Evolutionary conservation across 768 basidiomycete species (phyloP).

Genomic region (Mycena filopes): DNA sequence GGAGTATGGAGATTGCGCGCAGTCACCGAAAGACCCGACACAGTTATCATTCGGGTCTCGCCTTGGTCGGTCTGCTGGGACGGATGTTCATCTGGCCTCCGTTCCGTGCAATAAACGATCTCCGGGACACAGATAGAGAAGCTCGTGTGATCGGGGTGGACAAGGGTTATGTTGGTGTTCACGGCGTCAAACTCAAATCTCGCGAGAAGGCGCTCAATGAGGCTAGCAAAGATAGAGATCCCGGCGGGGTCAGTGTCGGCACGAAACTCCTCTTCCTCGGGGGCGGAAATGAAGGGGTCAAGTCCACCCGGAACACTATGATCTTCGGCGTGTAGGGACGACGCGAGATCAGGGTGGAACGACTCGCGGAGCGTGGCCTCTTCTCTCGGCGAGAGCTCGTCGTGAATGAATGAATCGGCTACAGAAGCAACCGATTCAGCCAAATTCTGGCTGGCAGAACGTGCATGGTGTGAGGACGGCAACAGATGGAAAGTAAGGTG

Average conservation of each 20-base stretch:
- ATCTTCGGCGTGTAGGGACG: constrained; percentile 42
- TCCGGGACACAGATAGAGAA: constrained; percentile 69
- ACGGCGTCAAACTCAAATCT: constrained; percentile 81
- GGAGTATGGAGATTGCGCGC: constrained; percentile 53
- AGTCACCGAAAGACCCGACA: constrained; percentile 68
- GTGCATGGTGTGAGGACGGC: constrained; percentile 37
- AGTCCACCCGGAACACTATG: constrained; percentile 76
- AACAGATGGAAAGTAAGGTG: constrained; percentile 71
- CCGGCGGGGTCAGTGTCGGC: constrained; percentile 73
- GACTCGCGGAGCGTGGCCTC: constrained; percentile 78
- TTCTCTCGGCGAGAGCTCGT: constrained; percentile 80
- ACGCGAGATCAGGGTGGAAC: constrained; percentile 58
- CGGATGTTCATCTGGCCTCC: constrained; percentile 20
- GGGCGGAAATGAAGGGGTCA: constrained; percentile 59
- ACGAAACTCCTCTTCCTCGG: constrained; percentile 52
- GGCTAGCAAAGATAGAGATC: constrained; percentile 81
- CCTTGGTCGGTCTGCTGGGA: constrained; percentile 33
- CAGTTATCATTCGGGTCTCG: constrained; percentile 59
- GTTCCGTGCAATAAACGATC: constrained; percentile 66
- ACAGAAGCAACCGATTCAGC: constrained; percentile 85
- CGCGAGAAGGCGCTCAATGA: constrained; percentile 82
- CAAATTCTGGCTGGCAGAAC: constrained; percentile 54
- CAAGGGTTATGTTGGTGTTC: constrained; percentile 73
- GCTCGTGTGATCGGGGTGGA: constrained; percentile 72
- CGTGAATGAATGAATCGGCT: constrained; percentile 87